Conservation (phyloP, 768 basidiomycete species). For the Coprinellus micaceus region DNA sequence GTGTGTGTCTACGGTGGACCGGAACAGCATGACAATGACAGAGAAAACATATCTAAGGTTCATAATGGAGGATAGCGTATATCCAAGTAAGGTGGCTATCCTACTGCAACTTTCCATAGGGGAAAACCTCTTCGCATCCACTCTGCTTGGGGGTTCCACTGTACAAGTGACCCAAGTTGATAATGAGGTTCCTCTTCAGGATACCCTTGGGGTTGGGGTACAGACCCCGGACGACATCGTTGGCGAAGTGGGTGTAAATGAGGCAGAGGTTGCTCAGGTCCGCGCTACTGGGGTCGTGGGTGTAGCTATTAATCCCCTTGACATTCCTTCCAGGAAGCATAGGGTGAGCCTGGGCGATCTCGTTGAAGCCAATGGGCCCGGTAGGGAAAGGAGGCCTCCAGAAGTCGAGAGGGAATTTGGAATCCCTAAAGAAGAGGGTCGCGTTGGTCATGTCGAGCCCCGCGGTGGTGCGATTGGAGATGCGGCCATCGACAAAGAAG, state of each 20-base stretch:
- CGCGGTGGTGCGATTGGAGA: background rate
- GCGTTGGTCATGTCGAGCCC: constrained; percentile 13
- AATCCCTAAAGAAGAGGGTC: constrained; percentile 15
- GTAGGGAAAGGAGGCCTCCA: constrained; percentile 9
- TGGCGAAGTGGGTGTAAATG: constrained; percentile 15
- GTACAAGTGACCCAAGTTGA: constrained; percentile 12
- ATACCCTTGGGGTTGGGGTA: constrained; percentile 19
- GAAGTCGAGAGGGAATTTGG: constrained; percentile 17
- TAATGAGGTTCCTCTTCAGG: constrained; percentile 14
- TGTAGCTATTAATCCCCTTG: constrained; percentile 12
- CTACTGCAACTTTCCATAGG: constrained; percentile 10
- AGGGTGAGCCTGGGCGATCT: constrained; percentile 8
- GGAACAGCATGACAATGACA: too few relatives aligned
- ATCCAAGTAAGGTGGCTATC: too few relatives aligned
- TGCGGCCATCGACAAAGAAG: constrained; percentile 20
- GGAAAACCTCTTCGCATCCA: constrained; percentile 11
- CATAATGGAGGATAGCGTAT: too few relatives aligned
- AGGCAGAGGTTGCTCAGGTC: constrained; percentile 9
- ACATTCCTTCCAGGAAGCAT: constrained; percentile 15
- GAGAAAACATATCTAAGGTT: too few relatives aligned
- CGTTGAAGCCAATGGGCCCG: background rate
- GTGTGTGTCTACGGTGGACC: background rate
- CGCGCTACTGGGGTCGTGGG: constrained; percentile 11
- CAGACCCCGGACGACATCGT: constrained; percentile 9
- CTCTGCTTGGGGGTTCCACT: background rate